phyloP scores from a whole-genome alignment of 2,329 filamentous ascomycete genomes.

The Pseudocercospora vitis region DNA sequence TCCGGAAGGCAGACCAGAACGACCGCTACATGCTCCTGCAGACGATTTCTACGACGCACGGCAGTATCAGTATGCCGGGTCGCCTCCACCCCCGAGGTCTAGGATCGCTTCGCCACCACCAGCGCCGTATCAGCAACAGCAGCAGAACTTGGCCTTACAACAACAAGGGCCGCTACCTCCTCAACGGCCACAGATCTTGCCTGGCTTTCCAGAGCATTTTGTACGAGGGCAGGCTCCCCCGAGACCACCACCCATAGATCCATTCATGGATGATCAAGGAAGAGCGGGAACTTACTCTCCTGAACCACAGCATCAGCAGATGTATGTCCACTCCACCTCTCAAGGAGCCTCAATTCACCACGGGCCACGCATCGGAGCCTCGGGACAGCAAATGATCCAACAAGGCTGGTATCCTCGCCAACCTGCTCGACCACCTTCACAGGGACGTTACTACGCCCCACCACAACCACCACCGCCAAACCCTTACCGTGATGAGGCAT shows the following conservation, averaged over 20 bases:
- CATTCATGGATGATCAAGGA: background rate
- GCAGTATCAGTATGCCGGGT: conserved; percentile 8
- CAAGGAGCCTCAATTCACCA: background rate
- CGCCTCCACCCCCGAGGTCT: background rate
- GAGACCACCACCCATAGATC: background rate
- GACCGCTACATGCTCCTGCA: background rate
- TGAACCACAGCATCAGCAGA: background rate
- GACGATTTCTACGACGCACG: conserved; percentile 7
- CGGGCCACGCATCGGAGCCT: background rate
- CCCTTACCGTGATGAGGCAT: background rate
- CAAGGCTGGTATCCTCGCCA: conserved; percentile 10
- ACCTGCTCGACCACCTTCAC: conserved; percentile 7
- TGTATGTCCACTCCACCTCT: background rate
- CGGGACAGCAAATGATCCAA: background rate
- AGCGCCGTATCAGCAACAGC: conserved; percentile 15
- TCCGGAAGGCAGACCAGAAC: background rate
- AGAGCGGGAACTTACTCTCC: conserved; percentile 1
- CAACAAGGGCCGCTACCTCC: background rate
- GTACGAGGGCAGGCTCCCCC: background rate
- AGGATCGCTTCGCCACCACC: background rate
- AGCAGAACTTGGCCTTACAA: conserved; percentile 13
- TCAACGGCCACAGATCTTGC: background rate
- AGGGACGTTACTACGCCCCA: conserved; percentile 16
- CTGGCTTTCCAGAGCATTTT: conserved; percentile 5
- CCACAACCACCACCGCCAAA: conserved; percentile 14